Conservation (phyloP, 352 stramenopile species). For the Phytopythium chamaehyphon region DNA sequence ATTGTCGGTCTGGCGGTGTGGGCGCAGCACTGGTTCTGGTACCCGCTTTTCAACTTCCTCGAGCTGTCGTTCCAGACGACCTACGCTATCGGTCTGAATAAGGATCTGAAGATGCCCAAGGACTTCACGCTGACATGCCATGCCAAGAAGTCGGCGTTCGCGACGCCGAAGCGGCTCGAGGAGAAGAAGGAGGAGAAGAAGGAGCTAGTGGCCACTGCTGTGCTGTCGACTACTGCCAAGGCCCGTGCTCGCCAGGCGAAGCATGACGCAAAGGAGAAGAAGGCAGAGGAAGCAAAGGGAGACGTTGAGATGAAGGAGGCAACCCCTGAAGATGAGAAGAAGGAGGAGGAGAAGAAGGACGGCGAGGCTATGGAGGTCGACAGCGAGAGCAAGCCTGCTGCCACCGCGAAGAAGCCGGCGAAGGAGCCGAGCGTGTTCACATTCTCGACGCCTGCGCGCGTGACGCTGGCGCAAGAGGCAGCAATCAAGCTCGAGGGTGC, state of each 20-base stretch:
- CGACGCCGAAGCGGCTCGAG: slow-evolving; percentile 96
- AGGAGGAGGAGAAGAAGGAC: slow-evolving; percentile 47
- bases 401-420: slow-evolving; percentile 46
- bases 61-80: slow-evolving; percentile 96
- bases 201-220: slow-evolving; percentile 95
- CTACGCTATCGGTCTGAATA: slow-evolving; percentile 96
- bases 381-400: slow-evolving; percentile 43
- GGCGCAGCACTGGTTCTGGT: slow-evolving; percentile 99
- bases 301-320: slow-evolving; percentile 48
- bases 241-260: slow-evolving; percentile 93
- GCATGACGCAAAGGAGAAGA: slow-evolving; percentile 87
- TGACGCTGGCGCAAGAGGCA: slow-evolving; percentile 91
- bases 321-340: slow-evolving; percentile 41
- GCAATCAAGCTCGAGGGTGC: slow-evolving; percentile 89
- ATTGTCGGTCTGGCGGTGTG: slow-evolving; percentile 96
- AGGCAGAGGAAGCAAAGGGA: slow-evolving; percentile 45
- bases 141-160: slow-evolving; percentile 94
- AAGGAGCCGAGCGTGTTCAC: slow-evolving; percentile 93
- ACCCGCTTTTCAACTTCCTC: slow-evolving; percentile 98
- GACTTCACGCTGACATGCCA: slow-evolving; percentile 93
- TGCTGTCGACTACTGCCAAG: slow-evolving; percentile 97
- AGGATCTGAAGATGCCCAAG: slow-evolving; percentile 97
- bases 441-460: slow-evolving; percentile 91
- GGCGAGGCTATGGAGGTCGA: slow-evolving; percentile 74
- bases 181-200: slow-evolving; percentile 99